Evolutionary conservation across 1,284 basidiomycete genomes (phyloP).

Genomic region (Ustilago curta): DNA sequence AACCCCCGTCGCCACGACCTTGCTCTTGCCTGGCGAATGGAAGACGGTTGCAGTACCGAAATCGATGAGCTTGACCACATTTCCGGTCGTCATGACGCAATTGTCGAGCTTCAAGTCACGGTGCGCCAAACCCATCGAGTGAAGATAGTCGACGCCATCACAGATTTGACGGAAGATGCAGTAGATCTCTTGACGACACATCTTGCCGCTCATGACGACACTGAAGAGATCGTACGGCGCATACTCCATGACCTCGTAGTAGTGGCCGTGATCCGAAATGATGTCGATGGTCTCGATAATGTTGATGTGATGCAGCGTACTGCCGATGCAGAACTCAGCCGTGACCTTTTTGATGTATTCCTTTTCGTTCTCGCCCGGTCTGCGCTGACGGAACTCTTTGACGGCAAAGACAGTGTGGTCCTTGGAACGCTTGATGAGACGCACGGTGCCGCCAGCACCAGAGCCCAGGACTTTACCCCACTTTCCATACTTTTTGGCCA

Average conservation of each 20-base stretch:
- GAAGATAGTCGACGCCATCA: slow-evolving; percentile 97
- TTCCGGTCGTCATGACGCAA: slow-evolving; percentile 94
- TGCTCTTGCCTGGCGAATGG: slow-evolving; percentile 84
- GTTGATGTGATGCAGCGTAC: slow-evolving; percentile 84
- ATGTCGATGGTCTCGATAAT: slow-evolving; percentile 99
- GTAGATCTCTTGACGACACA: slow-evolving; percentile 97
- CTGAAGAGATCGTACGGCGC: slow-evolving; percentile 98
- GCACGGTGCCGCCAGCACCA: slow-evolving; percentile 96
- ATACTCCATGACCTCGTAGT: slow-evolving; percentile 90
- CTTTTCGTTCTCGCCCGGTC: slow-evolving; percentile 87
- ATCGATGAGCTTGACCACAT: slow-evolving; percentile 98
- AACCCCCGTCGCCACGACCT: slow-evolving; percentile 80
- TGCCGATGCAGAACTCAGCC: slow-evolving; percentile 97
- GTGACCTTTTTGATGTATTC: slow-evolving; percentile 99
- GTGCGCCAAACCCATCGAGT: slow-evolving; percentile 96
- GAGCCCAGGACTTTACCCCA: slow-evolving; percentile 96
- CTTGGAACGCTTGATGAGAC: slow-evolving; percentile 84
- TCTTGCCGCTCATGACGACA: slow-evolving; percentile 99
- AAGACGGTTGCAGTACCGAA: slow-evolving; percentile 99
- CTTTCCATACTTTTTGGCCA: slow-evolving; percentile 98
- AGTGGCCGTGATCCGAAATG: slow-evolving; percentile 95
- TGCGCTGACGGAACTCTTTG: slow-evolving; percentile 94
- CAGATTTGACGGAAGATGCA: slow-evolving; percentile 99
- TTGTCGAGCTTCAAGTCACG: slow-evolving; percentile 99
- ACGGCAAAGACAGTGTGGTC: slow-evolving; percentile 84